phyloP scores from a whole-genome alignment of 1,139 yeast species.

The Blastobotrys proliferans region DNA sequence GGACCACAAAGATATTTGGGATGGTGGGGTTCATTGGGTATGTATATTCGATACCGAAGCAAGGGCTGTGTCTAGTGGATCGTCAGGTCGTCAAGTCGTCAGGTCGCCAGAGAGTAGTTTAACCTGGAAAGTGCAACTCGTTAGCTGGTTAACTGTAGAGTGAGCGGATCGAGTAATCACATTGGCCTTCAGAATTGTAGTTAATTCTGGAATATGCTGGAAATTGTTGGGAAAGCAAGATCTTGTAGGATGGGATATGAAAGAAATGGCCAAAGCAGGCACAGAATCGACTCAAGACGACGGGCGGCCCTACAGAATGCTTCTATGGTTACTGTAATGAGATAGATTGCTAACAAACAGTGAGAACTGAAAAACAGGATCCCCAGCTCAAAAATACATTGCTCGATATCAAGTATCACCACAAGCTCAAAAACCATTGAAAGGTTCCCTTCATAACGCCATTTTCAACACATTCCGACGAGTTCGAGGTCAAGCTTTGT shows the following conservation, averaged over 20 bases:
- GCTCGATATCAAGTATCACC: constrained; percentile 79
- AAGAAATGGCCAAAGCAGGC: too few relatives aligned
- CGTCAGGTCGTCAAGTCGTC: too few relatives aligned
- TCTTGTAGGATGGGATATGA: too few relatives aligned
- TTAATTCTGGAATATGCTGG: too few relatives aligned
- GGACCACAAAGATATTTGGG: constrained; percentile 84
- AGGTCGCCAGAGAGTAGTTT: too few relatives aligned
- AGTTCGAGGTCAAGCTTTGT: constrained; percentile 80
- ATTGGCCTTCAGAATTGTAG: too few relatives aligned
- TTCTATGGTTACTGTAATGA: neutral
- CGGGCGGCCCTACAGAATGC: neutral
- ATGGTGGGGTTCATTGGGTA: constrained; percentile 80
- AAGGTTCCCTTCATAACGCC: constrained; percentile 81
- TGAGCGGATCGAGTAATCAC: too few relatives aligned
- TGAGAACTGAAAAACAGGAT: constrained; percentile 23
- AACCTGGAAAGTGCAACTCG: too few relatives aligned
- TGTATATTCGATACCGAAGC: constrained; percentile 12
- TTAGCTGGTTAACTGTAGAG: too few relatives aligned
- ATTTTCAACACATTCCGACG: constrained; percentile 94
- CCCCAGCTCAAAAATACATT: constrained; percentile 71
- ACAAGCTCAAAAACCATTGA: constrained; percentile 87
- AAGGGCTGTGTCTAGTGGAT: neutral
- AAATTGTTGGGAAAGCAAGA: too few relatives aligned
- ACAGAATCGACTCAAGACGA: neutral
- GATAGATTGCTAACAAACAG: constrained; percentile 33